These are phyloP conservation scores for Coelastrella sp. DNA, from an alignment of 139 green algal species.

Conservation along the genomic window DNA sequence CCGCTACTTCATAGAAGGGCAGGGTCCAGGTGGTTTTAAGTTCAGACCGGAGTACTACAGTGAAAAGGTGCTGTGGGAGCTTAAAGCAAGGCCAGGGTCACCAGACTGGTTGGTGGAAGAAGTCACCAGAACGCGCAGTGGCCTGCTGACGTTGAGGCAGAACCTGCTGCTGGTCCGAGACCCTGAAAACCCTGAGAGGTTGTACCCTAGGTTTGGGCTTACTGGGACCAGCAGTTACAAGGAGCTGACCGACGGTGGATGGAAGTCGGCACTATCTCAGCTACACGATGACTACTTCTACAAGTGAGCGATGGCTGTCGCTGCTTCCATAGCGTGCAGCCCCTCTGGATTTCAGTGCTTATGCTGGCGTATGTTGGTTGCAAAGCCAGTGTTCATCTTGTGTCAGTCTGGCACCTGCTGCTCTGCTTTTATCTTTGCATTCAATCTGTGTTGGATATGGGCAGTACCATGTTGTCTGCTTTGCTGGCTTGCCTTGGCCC, in stretches of 20 bases:
- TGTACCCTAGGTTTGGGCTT: slow-evolving; percentile 75
- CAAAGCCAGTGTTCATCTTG: not conserved
- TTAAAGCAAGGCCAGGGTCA: slow-evolving; percentile 55
- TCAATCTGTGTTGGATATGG: not conserved
- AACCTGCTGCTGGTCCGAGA: slow-evolving; percentile 92
- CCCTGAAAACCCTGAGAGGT: slow-evolving; percentile 66
- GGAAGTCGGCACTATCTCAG: slow-evolving; percentile 67
- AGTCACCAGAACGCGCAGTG: slow-evolving; percentile 56
- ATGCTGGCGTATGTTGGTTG: not conserved
- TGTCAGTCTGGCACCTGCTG: not conserved
- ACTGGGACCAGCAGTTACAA: slow-evolving; percentile 78
- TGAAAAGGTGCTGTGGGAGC: slow-evolving; percentile 35
- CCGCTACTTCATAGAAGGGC: slow-evolving; percentile 68
- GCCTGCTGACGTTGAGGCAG: slow-evolving; percentile 84
- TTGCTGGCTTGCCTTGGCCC: not conserved
- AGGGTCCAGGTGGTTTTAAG: slow-evolving; percentile 46
- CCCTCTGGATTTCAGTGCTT: not conserved
- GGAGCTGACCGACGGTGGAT: slow-evolving; percentile 72
- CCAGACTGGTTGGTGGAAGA: slow-evolving; percentile 78
- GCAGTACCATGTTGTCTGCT: not conserved
- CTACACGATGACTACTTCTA: slow-evolving; percentile 95
- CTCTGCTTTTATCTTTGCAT: too few species aligned
- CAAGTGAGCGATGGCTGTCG: slow-evolving; percentile 48
- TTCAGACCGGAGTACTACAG: slow-evolving; percentile 66
- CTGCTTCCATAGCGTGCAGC: not conserved